A percentile compares a stretch with the other conserved stretches of the same genome.
phyloP scores from a whole-genome alignment of 306 rosid species.

The Elaeagnus macrophylla region DNA sequence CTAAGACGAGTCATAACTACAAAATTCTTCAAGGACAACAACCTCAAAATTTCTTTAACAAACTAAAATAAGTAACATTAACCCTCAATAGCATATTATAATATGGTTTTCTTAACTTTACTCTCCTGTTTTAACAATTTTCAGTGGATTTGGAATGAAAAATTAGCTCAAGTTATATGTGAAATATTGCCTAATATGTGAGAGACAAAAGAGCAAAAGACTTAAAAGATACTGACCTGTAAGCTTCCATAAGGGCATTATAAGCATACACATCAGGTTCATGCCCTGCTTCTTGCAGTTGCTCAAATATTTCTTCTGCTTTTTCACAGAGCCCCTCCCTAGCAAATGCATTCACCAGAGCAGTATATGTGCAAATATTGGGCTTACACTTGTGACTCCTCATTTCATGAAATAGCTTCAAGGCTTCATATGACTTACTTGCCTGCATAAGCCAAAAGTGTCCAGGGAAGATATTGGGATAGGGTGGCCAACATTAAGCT shows the following conservation, averaged over 20 bases:
- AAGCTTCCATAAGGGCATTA: slow-evolving; percentile 94
- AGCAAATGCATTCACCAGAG: slow-evolving; percentile 86
- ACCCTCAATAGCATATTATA: too few species aligned
- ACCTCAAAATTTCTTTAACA: too few species aligned
- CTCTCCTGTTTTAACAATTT: too few species aligned
- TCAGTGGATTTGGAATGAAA: too few species aligned
- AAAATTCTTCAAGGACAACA: too few species aligned
- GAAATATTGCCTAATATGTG: neutral
- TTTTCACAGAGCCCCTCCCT: slow-evolving; percentile 92
- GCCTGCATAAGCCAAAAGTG: slow-evolving; percentile 42
- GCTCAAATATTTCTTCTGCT: slow-evolving; percentile 92
- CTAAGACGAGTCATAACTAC: too few species aligned
- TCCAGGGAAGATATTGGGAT: neutral
- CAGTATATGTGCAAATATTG: slow-evolving; percentile 86
- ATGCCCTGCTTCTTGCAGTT: slow-evolving; percentile 76
- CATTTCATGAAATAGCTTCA: slow-evolving; percentile 71
- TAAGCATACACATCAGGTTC: slow-evolving; percentile 84
- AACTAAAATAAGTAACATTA: too few species aligned
- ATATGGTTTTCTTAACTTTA: too few species aligned
- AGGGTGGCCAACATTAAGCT: neutral
- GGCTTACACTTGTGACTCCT: slow-evolving; percentile 52
- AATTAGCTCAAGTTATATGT: neutral
- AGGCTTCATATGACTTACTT: slow-evolving; percentile 64
- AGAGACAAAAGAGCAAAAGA: neutral
- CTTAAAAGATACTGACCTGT: slow-evolving; percentile 48